These are phyloP conservation scores for Marchantia paleacea DNA, from an alignment of 225 moss, liverwort and hornwort genomes.

Conservation along the genomic window DNA sequence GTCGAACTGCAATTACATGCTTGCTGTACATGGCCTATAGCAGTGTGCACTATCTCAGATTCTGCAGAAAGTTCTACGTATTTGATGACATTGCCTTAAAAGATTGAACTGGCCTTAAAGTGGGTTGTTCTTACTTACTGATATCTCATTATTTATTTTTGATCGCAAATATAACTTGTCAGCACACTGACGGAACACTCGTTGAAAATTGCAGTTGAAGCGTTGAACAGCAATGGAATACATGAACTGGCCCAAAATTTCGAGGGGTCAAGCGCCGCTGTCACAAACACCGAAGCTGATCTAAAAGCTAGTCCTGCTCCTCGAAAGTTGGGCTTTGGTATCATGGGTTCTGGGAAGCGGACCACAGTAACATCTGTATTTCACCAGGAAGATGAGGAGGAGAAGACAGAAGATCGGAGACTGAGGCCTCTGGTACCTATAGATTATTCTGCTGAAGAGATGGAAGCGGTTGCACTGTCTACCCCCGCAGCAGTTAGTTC, in stretches of 20 bases:
- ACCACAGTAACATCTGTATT: constrained; percentile 80
- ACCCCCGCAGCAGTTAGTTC: constrained; percentile 42
- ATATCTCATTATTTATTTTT: no score
- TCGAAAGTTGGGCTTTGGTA: constrained; percentile 89
- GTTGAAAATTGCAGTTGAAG: constrained; percentile 31
- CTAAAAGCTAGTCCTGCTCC: constrained; percentile 76
- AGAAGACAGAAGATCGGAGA: constrained; percentile 63
- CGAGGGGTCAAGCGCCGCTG: constrained; percentile 38
- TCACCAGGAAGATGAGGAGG: constrained; percentile 88
- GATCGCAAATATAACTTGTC: no score
- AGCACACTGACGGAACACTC: not conserved
- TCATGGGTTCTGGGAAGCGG: constrained; percentile 81
- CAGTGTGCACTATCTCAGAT: no score
- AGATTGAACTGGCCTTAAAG: no score
- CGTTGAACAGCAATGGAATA: constrained; percentile 59
- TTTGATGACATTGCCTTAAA: no score
- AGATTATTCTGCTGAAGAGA: constrained; percentile 91
- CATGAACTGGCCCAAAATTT: constrained; percentile 45
- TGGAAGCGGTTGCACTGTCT: constrained; percentile 80
- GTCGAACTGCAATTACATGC: not conserved
- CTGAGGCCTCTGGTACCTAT: constrained; percentile 81
- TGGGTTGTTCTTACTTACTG: no score
- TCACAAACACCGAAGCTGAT: constrained; percentile 48
- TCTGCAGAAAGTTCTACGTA: no score
- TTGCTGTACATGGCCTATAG: no score